Percentiles rank a stretch among this genome's conserved stretches.
phyloP scores from a whole-genome alignment of 2,329 filamentous ascomycete genomes.

The Calonectria hongkongensis region DNA sequence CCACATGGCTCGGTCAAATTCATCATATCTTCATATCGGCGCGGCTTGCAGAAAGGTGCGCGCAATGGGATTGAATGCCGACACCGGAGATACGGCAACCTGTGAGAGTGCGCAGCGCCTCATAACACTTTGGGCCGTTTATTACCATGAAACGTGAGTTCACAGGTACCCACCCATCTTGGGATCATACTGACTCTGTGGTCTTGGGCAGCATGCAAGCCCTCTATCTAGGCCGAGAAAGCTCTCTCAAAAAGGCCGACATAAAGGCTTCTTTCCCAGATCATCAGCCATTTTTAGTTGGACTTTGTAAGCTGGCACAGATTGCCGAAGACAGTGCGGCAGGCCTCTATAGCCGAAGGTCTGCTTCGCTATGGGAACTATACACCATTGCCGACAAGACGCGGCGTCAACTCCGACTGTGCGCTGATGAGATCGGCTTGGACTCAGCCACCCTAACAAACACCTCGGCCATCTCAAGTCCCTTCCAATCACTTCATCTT shows the following conservation, averaged over 20 bases:
- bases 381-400: slow-evolving; percentile 3
- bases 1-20: not conserved
- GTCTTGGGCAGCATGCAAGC: not conserved
- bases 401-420: not conserved
- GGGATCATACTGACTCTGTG: not conserved
- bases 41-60: not conserved
- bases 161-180: too few species aligned
- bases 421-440: not conserved
- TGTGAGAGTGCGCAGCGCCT: not conserved
- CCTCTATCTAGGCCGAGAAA: not conserved
- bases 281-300: slow-evolving; percentile 7
- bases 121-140: not conserved
- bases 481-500: slow-evolving; percentile 6
- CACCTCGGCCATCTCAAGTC: not conserved
- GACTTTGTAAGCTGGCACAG: not conserved
- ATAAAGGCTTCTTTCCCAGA: not conserved
- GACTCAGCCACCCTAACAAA: not conserved
- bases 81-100: not conserved
- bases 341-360: not conserved
- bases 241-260: not conserved
- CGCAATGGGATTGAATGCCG: slow-evolving; percentile 5
- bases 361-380: not conserved
- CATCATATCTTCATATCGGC: slow-evolving; percentile 3
- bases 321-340: not conserved
- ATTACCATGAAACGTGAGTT: slow-evolving; percentile 8